Percentiles rank a stretch among this genome's conserved stretches.
phyloP scores from a whole-genome alignment of 768 basidiomycete genomes.

The Cyclocybe aegerita region DNA sequence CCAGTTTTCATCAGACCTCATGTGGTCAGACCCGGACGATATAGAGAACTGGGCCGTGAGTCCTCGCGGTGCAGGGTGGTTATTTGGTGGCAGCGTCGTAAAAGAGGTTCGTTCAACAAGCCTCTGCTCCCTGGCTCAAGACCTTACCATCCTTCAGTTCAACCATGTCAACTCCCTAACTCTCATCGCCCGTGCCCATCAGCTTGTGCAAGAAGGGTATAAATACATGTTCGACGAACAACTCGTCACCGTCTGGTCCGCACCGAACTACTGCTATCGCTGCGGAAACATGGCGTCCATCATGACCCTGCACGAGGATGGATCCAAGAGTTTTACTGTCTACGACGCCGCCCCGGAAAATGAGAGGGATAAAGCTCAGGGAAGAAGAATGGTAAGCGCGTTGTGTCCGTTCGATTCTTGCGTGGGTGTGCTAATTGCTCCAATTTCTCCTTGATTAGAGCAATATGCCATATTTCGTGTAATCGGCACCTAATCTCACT shows the following conservation, averaged over 20 bases:
- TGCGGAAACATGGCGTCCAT: constrained; percentile 85
- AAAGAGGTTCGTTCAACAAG: constrained; percentile 57
- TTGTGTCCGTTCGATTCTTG: constrained; percentile 7
- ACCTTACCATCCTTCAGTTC: constrained; percentile 50
- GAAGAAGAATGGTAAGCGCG: constrained; percentile 64
- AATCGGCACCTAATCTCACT: constrained; percentile 1
- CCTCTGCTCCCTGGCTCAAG: neutral
- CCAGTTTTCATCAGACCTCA: constrained; percentile 62
- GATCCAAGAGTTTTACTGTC: constrained; percentile 69
- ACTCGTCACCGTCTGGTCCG: constrained; percentile 92
- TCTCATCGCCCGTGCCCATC: constrained; percentile 93
- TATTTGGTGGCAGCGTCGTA: constrained; percentile 87
- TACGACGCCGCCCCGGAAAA: constrained; percentile 91
- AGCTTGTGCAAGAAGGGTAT: constrained; percentile 93
- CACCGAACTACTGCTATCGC: constrained; percentile 78
- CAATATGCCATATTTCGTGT: constrained; percentile 41
- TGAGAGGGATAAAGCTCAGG: constrained; percentile 77
- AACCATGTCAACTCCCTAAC: constrained; percentile 87
- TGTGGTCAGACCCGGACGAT: constrained; percentile 98
- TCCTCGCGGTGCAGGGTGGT: constrained; percentile 94
- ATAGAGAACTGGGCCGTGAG: constrained; percentile 94
- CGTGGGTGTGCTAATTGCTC: neutral
- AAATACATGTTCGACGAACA: constrained; percentile 96
- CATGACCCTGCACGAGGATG: constrained; percentile 39
- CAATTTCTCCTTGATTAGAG: constrained; percentile 29